Evolutionary conservation across 1,284 basidiomycete genomes (phyloP), one percentile per base, ranked within the genome.

Genomic region (Mycena sp.): DNA sequence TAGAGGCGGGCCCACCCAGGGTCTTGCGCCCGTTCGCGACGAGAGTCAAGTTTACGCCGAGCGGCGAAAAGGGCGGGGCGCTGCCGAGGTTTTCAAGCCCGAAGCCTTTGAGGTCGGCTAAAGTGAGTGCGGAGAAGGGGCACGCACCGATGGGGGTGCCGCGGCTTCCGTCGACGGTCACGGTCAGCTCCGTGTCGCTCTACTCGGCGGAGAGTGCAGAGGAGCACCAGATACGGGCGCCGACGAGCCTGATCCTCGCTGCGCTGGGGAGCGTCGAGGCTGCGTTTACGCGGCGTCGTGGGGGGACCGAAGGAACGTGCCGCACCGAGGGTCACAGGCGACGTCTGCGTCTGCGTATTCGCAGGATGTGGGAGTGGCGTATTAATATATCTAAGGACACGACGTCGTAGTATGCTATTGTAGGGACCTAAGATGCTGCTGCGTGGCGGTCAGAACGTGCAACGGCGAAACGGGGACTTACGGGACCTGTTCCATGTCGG

Each of bases 341-440:
- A 64, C 62, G 2, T 32, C 61, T 9, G 62, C 45, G 45, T 64
- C 62, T 30, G 57, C 52, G 35, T 59, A 64, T 45, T 64, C 62
- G 35, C 58, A 56, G 37, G 63, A 65, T 40, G 35, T 62, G 12
- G 62, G 62, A 16, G 46, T 59, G 32, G 62, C 62, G 52, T 64
- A 64, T 64, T 59, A 38, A 58, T 26, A 45, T 58, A 51, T 61
- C 19, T 50, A 38, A 40, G 16, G n/a, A 54, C 48, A 44, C 19
- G 45, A 14, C 32, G 14, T 35, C 32, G 7, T 16, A 26, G 30
- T 55, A 54, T 51, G 49, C 69, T 83, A 84, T 69, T 82, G 81
- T 69, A 87, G 71, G 51, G 85, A 83, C 70, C 84, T 81, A 70
- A 87, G 80, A 70, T 87, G 85, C 75, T 83, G 77, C 87, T 89